Evolutionary conservation across 305 asterid genomes (phyloP).

Genomic region (Solanum hybrid): DNA sequence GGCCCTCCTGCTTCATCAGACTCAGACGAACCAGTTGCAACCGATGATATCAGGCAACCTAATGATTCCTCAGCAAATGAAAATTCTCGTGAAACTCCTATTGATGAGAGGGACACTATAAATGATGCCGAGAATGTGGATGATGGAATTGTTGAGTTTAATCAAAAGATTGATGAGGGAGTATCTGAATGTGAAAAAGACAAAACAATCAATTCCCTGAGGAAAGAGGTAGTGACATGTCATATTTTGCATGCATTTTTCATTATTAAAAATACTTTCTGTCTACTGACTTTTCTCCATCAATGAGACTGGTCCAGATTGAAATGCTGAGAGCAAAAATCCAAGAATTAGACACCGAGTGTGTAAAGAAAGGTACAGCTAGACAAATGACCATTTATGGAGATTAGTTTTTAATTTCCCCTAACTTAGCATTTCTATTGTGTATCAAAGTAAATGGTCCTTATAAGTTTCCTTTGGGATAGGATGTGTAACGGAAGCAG

Average conservation of each 20-base stretch:
- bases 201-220: conserved; percentile 35
- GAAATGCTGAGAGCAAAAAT: conserved; percentile 50
- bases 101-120: conserved; percentile 13
- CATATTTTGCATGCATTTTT: not conserved
- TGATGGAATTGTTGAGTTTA: conserved; percentile 29
- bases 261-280: conserved; percentile 7
- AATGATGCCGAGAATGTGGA: conserved; percentile 19
- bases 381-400: not conserved
- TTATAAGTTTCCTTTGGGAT: not conserved
- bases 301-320: conserved; percentile 42
- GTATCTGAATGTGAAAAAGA: conserved; percentile 29
- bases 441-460: not conserved
- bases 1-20: conserved; percentile 57
- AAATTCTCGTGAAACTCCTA: conserved; percentile 16
- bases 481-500: conserved; percentile 27
- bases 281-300: conserved; percentile 11
- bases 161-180: conserved; percentile 27
- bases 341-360: conserved; percentile 39
- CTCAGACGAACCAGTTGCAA: conserved; percentile 41
- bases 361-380: conserved; percentile 38
- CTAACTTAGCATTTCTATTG: not conserved
- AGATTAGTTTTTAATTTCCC: not conserved
- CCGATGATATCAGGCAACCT: conserved; percentile 24
- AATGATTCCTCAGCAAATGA: conserved; percentile 30
- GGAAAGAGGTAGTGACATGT: conserved; percentile 53